These are phyloP conservation scores for Gossypium turneri DNA, from an alignment of 345 rosid genomes.

Conservation along the genomic window DNA sequence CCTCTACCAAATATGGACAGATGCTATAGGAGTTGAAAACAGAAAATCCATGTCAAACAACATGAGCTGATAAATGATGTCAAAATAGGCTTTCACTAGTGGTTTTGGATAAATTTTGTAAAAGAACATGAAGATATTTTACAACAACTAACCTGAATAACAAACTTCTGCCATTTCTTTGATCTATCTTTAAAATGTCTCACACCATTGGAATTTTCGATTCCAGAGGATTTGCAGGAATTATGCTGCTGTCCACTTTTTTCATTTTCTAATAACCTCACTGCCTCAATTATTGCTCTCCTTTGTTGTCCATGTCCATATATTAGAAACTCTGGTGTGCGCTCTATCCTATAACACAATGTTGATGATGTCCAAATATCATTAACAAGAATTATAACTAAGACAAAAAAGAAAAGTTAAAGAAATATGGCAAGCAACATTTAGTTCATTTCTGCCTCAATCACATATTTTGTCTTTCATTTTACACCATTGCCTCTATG, in stretches of 20 bases:
- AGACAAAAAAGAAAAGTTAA: slow-evolving; percentile 2
- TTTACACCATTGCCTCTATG: background rate
- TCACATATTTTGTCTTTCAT: background rate
- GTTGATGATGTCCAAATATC: slow-evolving; percentile 12
- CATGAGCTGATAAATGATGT: background rate
- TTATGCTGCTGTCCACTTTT: slow-evolving; percentile 30
- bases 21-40: background rate
- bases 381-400: slow-evolving; percentile 11
- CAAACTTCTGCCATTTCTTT: slow-evolving; percentile 88
- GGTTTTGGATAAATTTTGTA: background rate
- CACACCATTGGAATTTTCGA: slow-evolving; percentile 34
- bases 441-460: background rate
- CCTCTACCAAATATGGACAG: background rate
- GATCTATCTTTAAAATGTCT: slow-evolving; percentile 63
- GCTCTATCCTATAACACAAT: slow-evolving; percentile 53
- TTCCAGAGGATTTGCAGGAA: slow-evolving; percentile 29
- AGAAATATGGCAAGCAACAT: background rate
- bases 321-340: slow-evolving; percentile 79
- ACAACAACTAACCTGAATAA: slow-evolving; percentile 60
- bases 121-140: background rate
- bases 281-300: slow-evolving; percentile 89
- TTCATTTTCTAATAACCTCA: slow-evolving; percentile 64
- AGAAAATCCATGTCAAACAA: background rate
- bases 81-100: background rate
- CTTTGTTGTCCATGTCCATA: slow-evolving; percentile 94